Percentiles rank a stretch among this genome's conserved stretches.
Evolutionary conservation across 208 protist genomes (phyloP).

Genomic region (Crithidia bombi): DNA sequence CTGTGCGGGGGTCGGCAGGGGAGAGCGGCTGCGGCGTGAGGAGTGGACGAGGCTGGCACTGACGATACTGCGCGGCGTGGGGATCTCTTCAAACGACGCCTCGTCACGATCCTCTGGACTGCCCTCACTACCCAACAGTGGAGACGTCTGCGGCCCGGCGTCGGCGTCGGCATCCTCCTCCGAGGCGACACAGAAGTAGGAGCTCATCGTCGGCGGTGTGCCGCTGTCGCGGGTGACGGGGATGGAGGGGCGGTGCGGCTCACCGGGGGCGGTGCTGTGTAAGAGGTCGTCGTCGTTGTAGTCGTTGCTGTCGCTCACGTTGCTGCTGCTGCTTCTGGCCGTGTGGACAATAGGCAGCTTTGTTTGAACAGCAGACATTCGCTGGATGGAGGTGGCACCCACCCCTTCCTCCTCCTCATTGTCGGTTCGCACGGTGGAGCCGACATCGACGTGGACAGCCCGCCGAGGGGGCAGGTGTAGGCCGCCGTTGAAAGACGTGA

Average conservation of each 20-base stretch:
- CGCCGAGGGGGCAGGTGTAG: not conserved
- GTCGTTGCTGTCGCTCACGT: not conserved
- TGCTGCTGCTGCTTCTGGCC: too few relatives aligned
- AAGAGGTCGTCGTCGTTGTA: not conserved
- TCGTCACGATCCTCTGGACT: not conserved
- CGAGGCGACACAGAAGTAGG: slow-evolving; percentile 11
- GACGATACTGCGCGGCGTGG: not conserved
- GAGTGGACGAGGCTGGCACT: not conserved
- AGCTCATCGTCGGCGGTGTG: slow-evolving; percentile 17
- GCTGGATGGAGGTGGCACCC: not conserved
- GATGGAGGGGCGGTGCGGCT: slow-evolving; percentile 9
- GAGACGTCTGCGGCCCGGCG: not conserved
- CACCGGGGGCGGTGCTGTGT: not conserved
- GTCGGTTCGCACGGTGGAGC: not conserved
- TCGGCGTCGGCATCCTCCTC: not conserved
- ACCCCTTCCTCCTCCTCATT: not conserved
- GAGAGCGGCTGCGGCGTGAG: not conserved
- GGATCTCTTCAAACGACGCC: not conserved
- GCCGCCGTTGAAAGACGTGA: not conserved
- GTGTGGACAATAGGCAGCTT: not conserved
- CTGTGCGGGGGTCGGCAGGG: not conserved
- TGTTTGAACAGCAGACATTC: not conserved
- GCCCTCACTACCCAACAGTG: not conserved
- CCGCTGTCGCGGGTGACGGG: slow-evolving; percentile 12
- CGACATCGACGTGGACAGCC: not conserved